phyloP scores from a whole-genome alignment of 192 early-diverging fungal species.

The Linnemannia schmuckeri region DNA sequence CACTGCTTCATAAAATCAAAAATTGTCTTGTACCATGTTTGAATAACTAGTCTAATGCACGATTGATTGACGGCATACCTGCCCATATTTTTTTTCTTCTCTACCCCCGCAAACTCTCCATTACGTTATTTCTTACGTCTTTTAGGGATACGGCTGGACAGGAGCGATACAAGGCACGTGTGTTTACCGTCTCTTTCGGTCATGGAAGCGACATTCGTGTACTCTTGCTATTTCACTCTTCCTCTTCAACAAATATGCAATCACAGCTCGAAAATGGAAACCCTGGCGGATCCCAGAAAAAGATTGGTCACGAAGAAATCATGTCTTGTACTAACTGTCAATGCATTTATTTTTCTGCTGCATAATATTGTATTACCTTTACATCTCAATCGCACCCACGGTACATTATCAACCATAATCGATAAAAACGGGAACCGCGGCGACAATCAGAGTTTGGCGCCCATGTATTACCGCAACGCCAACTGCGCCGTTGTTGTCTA shows the following conservation, averaged over 20 bases:
- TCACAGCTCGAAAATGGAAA: too few species aligned
- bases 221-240: not conserved
- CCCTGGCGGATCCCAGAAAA: not conserved
- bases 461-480: slow-evolving; percentile 82
- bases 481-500: slow-evolving; percentile 81
- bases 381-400: not conserved
- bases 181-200: not conserved
- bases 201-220: not conserved
- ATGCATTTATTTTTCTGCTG: not conserved
- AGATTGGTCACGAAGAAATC: not conserved
- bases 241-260: too few species aligned
- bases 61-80: not conserved
- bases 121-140: too few species aligned
- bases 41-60: not conserved
- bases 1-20: not conserved
- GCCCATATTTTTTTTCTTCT: not conserved
- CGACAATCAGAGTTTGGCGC: slow-evolving; percentile 69
- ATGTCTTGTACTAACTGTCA: not conserved
- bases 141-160: slow-evolving; percentile 80
- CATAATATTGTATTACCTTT: not conserved
- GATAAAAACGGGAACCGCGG: not conserved
- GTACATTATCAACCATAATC: not conserved
- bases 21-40: not conserved
- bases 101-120: not conserved
- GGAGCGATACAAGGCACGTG: slow-evolving; percentile 75